Evolutionary conservation across 257 asterid species (phyloP).

Genomic region (Nicotiana otophora): DNA sequence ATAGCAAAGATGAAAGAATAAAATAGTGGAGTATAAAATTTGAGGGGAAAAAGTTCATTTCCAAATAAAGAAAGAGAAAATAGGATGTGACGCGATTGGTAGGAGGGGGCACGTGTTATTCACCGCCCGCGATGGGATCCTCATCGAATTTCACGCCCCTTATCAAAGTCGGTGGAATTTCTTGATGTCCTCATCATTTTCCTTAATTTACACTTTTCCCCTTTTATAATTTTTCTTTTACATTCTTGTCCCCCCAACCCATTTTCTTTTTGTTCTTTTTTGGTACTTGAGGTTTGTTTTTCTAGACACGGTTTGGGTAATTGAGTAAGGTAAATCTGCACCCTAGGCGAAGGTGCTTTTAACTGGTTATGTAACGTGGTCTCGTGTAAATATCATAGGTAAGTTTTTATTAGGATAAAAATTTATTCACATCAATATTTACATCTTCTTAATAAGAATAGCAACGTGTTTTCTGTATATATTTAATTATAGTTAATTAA

Average conservation of each 20-base stretch:
- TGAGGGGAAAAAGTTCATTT: not conserved
- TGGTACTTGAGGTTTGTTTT: not conserved
- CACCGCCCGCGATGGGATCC: not conserved
- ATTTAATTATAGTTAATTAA: too few species aligned
- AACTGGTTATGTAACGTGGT: too few species aligned
- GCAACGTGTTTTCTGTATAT: too few species aligned
- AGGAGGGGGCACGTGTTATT: not conserved
- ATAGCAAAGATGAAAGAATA: not conserved
- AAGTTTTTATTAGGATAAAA: too few species aligned
- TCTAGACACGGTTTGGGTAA: not conserved
- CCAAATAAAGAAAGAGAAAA: not conserved
- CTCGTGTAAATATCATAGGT: too few species aligned
- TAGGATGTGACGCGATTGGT: not conserved
- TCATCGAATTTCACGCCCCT: not conserved
- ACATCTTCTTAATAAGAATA: too few species aligned
- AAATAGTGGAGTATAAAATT: too few species aligned
- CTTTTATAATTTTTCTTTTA: not conserved
- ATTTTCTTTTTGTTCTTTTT: not conserved
- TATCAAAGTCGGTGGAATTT: not conserved
- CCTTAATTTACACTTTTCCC: constrained; percentile 3
- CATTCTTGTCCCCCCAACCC: not conserved
- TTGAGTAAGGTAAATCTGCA: not conserved
- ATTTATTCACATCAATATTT: too few species aligned
- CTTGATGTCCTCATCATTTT: not conserved
- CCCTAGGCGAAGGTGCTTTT: too few species aligned